Conservation (phyloP, 805 yeast species). For the Candida xiaguanensis region DNA sequence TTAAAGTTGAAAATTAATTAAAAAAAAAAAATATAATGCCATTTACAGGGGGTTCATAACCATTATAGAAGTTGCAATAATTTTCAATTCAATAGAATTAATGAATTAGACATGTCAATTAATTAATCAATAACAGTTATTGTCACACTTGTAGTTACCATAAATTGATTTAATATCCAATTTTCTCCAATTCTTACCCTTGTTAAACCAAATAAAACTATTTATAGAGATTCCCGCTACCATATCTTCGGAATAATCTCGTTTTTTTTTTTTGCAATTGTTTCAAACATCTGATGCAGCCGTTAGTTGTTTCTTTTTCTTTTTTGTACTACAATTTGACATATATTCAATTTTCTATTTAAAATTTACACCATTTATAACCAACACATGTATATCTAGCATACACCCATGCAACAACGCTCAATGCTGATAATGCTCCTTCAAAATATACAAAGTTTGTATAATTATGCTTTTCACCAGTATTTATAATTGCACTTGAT, state of each 20-base stretch:
- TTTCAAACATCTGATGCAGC: too few species aligned
- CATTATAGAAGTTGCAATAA: neutral
- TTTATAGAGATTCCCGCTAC: too few species aligned
- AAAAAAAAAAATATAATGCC: neutral
- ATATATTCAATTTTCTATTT: too few species aligned
- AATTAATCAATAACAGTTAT: too few species aligned
- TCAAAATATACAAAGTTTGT: conserved; percentile 43
- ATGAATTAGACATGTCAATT: too few species aligned
- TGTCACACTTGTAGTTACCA: neutral
- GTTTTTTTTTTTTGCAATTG: too few species aligned
- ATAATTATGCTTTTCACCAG: conserved; percentile 27
- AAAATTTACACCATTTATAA: conserved; percentile 28
- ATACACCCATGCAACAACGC: conserved; percentile 36
- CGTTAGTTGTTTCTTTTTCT: neutral
- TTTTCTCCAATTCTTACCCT: neutral
- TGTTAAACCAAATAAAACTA: too few species aligned
- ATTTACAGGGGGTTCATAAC: neutral
- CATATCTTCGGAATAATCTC: neutral
- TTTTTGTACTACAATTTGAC: too few species aligned
- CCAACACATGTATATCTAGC: conserved; percentile 49
- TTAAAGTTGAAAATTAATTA: conserved; percentile 1
- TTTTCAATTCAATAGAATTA: neutral
- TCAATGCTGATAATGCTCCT: conserved; percentile 36
- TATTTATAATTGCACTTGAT: conserved; percentile 24
- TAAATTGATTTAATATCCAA: neutral